Evolutionary conservation across 805 yeast genomes (phyloP).

Genomic region (Cyberlindnera nakhonratchasimensis): DNA sequence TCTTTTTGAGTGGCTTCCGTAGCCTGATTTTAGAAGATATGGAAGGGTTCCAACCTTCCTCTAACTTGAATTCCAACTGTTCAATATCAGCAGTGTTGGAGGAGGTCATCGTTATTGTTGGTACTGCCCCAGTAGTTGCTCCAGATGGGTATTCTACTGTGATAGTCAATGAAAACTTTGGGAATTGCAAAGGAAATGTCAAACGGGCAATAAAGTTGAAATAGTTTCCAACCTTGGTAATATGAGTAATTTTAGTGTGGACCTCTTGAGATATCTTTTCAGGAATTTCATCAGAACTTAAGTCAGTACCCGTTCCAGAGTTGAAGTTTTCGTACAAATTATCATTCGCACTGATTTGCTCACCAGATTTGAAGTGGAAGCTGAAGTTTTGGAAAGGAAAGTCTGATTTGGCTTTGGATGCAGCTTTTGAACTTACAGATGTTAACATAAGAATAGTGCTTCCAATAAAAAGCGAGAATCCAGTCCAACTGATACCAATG

Average conservation of each 20-base stretch:
- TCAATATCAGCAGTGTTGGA: not conserved
- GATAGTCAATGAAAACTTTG: not conserved
- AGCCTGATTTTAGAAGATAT: not conserved
- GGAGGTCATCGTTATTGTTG: not conserved
- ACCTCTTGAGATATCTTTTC: not conserved
- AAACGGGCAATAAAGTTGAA: not conserved
- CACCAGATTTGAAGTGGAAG: not conserved
- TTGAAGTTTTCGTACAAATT: not conserved
- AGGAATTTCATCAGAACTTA: too few relatives aligned
- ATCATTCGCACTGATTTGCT: too few relatives aligned
- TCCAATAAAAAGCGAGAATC: not conserved
- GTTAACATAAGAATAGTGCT: not conserved
- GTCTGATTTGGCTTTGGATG: not conserved
- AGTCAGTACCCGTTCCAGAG: not conserved
- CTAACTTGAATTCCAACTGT: not conserved
- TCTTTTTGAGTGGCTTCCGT: not conserved
- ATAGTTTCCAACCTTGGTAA: not conserved
- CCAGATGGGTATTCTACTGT: not conserved
- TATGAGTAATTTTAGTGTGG: not conserved
- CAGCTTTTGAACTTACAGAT: not conserved
- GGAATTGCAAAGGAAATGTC: not conserved
- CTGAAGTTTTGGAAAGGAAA: not conserved
- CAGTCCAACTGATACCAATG: conserved; percentile 4
- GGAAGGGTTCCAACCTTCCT: not conserved
- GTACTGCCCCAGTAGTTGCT: not conserved